These are phyloP conservation scores for Phyllachora maydis DNA, from an alignment of 2,329 filamentous ascomycete species.

Conservation along the genomic window DNA sequence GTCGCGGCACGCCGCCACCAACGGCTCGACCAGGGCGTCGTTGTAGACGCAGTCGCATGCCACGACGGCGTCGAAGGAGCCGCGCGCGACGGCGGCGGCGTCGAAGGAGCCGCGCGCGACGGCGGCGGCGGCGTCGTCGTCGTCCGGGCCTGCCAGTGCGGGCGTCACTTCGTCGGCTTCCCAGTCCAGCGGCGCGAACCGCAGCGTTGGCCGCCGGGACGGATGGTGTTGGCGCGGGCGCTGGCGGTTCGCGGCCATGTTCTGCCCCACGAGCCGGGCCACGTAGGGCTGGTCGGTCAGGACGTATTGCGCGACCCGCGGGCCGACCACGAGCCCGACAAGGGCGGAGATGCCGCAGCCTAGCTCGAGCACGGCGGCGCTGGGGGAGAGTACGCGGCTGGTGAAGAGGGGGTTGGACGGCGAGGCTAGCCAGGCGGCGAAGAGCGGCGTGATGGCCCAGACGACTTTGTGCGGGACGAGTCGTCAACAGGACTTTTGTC, in stretches of 20 bases:
- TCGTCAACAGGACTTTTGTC: too few relatives aligned
- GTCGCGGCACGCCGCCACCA: conserved; percentile 66
- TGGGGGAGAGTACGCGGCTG: conserved; percentile 21
- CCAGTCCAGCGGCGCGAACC: conserved; percentile 59
- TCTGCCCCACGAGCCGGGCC: conserved; percentile 52
- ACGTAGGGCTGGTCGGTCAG: conserved; percentile 85
- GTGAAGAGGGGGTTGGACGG: conserved; percentile 40
- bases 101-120: too few relatives aligned
- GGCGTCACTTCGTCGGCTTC: conserved; percentile 39
- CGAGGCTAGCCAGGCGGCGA: conserved; percentile 61
- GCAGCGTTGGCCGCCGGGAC: conserved; percentile 18
- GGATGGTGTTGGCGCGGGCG: background rate
- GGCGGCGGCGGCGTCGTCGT: too few relatives aligned
- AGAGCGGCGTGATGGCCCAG: conserved; percentile 74
- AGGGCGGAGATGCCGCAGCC: conserved; percentile 77
- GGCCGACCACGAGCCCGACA: conserved; percentile 47
- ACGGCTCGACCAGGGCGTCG: conserved; percentile 59
- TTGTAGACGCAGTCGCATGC: conserved; percentile 96
- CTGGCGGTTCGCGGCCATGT: conserved; percentile 41
- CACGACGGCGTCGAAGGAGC: conserved; percentile 50
- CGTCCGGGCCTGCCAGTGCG: conserved; percentile 13
- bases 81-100: too few relatives aligned
- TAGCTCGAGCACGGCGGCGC: conserved; percentile 54
- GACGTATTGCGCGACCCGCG: conserved; percentile 41
- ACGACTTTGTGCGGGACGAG: conserved; percentile 54